Conservation (phyloP, 768 basidiomycete species). For the Rubroboletus pulcherrimus region DNA sequence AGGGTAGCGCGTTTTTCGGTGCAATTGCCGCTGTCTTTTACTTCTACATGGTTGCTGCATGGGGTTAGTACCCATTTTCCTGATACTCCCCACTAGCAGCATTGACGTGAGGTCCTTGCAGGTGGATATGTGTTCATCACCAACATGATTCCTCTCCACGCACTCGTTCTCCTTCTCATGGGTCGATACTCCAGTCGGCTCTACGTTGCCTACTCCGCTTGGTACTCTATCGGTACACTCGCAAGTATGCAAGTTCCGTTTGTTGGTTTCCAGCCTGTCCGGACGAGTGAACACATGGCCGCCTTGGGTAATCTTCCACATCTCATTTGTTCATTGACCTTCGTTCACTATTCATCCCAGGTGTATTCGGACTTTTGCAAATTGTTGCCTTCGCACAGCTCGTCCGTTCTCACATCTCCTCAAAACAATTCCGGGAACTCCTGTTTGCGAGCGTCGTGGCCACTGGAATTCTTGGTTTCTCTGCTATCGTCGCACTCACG, state of each 20-base stretch:
- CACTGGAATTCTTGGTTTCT: conserved; percentile 66
- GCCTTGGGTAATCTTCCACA: conserved; percentile 65
- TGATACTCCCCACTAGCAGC: neutral
- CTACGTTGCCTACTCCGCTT: conserved; percentile 93
- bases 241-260: conserved; percentile 99
- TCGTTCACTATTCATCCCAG: conserved; percentile 37
- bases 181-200: conserved; percentile 89
- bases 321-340: neutral
- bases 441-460: conserved; percentile 66
- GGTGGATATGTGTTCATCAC: conserved; percentile 99
- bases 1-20: conserved; percentile 89
- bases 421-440: conserved; percentile 87
- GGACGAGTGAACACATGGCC: conserved; percentile 98
- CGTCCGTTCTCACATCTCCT: conserved; percentile 83
- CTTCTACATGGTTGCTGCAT: conserved; percentile 99
- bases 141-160: conserved; percentile 98
- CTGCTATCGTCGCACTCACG: conserved; percentile 75
- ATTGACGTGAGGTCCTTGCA: conserved; percentile 28
- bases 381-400: conserved; percentile 92
- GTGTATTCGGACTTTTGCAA: conserved; percentile 94
- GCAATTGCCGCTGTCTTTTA: conserved; percentile 93
- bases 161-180: conserved; percentile 93
- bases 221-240: conserved; percentile 97
- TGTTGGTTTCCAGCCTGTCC: conserved; percentile 97
- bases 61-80: conserved; percentile 58